A percentile compares a stretch with the other conserved stretches of the same genome.
These are phyloP conservation scores for Alternaria burnsii DNA, from an alignment of 2,329 filamentous ascomycete species.

Conservation along the genomic window DNA sequence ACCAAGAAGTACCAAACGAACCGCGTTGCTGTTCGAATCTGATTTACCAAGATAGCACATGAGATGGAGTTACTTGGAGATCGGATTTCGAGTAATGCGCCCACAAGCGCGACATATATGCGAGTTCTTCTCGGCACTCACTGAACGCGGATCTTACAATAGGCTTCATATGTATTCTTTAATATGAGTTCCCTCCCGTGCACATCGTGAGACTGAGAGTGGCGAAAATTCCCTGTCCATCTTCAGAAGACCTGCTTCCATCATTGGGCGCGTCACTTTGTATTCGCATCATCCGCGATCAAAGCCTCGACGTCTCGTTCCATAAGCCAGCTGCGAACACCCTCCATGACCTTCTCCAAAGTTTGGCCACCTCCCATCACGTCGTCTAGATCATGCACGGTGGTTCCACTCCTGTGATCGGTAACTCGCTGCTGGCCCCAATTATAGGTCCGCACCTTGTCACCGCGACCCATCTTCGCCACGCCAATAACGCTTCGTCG, in stretches of 20 bases:
- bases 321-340: slow-evolving; percentile 77
- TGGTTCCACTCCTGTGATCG: slow-evolving; percentile 83
- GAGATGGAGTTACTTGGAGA: background rate
- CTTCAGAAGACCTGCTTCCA: background rate
- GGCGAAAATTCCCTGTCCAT: background rate
- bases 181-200: background rate
- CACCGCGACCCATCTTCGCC: slow-evolving; percentile 82
- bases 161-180: background rate
- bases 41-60: background rate
- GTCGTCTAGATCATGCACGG: slow-evolving; percentile 80
- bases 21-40: slow-evolving; percentile 36
- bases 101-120: background rate
- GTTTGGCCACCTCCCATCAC: slow-evolving; percentile 79
- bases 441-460: slow-evolving; percentile 96
- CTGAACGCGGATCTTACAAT: background rate
- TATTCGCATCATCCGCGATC: slow-evolving; percentile 54
- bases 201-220: background rate
- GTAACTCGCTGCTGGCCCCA: slow-evolving; percentile 81
- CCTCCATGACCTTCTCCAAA: slow-evolving; percentile 79
- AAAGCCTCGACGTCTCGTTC: slow-evolving; percentile 77
- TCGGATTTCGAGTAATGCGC: background rate
- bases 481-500: slow-evolving; percentile 82
- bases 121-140: background rate
- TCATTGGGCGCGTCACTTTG: slow-evolving; percentile 22
- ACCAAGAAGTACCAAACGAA: slow-evolving; percentile 47